Percentiles rank a stretch among this genome's conserved stretches.
These are phyloP conservation scores for Lepiota subincarnata DNA, from an alignment of 768 basidiomycete species.

Conservation along the genomic window DNA sequence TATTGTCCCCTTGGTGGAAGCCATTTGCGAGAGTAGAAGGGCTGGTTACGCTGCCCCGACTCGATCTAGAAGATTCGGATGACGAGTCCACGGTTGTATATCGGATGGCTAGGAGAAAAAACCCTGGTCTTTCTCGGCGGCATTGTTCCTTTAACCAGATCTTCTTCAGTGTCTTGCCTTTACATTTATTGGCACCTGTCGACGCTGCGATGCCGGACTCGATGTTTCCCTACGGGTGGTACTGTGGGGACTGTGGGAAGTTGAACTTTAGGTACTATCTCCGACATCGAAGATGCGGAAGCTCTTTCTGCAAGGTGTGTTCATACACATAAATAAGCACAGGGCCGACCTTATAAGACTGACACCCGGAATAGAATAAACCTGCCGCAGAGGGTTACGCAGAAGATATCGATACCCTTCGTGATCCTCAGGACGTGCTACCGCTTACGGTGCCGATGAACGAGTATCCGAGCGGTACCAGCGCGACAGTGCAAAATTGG, in stretches of 20 bases:
- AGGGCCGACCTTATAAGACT: neutral
- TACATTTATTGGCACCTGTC: slow-evolving; percentile 25
- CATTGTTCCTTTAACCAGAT: slow-evolving; percentile 18
- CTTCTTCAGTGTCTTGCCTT: slow-evolving; percentile 25
- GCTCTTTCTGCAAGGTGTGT: slow-evolving; percentile 36
- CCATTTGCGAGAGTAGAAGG: slow-evolving; percentile 2
- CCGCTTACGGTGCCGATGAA: slow-evolving; percentile 29
- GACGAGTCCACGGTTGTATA: slow-evolving; percentile 9
- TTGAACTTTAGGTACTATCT: slow-evolving; percentile 43
- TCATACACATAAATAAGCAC: neutral
- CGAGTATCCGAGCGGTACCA: slow-evolving; percentile 18
- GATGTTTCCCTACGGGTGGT: slow-evolving; percentile 44
- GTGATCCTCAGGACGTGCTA: slow-evolving; percentile 31
- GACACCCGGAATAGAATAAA: slow-evolving; percentile 16
- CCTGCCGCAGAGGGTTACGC: slow-evolving; percentile 20
- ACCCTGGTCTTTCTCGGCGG: slow-evolving; percentile 23
- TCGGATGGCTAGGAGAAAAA: slow-evolving; percentile 16
- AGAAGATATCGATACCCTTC: slow-evolving; percentile 24
- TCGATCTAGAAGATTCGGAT: slow-evolving; percentile 5
- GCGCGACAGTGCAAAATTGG: slow-evolving; percentile 19
- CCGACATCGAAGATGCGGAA: slow-evolving; percentile 44
- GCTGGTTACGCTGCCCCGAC: neutral
- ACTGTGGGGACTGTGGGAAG: slow-evolving; percentile 43
- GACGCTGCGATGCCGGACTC: slow-evolving; percentile 25
- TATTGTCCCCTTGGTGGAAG: slow-evolving; percentile 24